Evolutionary conservation across 129 eudicot species (phyloP).

Genomic region (Chrysanthemum makinoi): DNA sequence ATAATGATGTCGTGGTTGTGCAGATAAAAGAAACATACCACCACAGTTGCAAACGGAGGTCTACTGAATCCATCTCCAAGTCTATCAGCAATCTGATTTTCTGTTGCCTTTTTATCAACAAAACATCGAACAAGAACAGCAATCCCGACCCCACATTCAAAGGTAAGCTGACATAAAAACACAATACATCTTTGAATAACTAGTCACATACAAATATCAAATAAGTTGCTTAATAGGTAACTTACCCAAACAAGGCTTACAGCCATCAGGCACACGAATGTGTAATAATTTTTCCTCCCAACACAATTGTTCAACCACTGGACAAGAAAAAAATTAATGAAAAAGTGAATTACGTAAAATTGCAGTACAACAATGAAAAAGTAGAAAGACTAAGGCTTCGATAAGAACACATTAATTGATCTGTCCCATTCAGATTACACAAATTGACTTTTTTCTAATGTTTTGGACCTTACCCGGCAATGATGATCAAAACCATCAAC

Average conservation of each 20-base stretch:
- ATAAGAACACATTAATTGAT: background rate
- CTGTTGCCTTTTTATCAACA: slow-evolving; percentile 59
- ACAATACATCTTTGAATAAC: slow-evolving; percentile 2
- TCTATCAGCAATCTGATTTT: slow-evolving; percentile 69
- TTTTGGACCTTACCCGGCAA: slow-evolving; percentile 63
- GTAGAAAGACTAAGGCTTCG: background rate
- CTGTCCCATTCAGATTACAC: background rate
- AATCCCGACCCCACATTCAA: slow-evolving; percentile 89
- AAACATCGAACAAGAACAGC: slow-evolving; percentile 94
- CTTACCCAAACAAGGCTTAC: slow-evolving; percentile 87
- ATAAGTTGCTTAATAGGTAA: background rate
- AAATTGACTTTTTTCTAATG: background rate
- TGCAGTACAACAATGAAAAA: background rate
- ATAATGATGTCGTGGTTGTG: background rate
- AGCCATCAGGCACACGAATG: slow-evolving; percentile 87
- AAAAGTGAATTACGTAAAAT: background rate
- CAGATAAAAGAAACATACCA: slow-evolving; percentile 42
- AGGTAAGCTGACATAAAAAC: slow-evolving; percentile 54
- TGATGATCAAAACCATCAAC: slow-evolving; percentile 99
- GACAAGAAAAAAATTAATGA: slow-evolving; percentile 13
- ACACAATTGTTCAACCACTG: slow-evolving; percentile 99
- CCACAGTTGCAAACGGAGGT: slow-evolving; percentile 91
- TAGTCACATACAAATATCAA: slow-evolving; percentile 3
- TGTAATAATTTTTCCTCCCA: slow-evolving; percentile 78
- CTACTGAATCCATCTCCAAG: slow-evolving; percentile 92